Percentiles rank a stretch among this genome's conserved stretches.
phyloP scores from a whole-genome alignment of 108 stramenopile species.

The Discostella pseudostelligera region DNA sequence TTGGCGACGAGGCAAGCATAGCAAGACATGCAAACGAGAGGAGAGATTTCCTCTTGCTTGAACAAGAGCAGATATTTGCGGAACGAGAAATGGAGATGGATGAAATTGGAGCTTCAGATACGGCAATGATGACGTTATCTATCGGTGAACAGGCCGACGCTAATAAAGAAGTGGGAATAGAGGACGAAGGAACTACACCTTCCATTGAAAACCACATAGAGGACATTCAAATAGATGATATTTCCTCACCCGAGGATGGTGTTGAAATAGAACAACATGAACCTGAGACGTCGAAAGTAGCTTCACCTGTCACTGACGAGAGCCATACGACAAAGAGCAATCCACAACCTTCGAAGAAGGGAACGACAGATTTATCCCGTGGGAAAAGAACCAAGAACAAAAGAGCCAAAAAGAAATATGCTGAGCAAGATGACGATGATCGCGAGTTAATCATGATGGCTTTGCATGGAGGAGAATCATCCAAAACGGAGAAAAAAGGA shows the following conservation, averaged over 20 bases:
- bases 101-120: slow-evolving; percentile 6
- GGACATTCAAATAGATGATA: neutral
- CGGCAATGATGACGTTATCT: neutral
- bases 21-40: slow-evolving; percentile 90
- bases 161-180: slow-evolving; percentile 7
- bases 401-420: slow-evolving; percentile 79
- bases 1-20: slow-evolving; percentile 86
- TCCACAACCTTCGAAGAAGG: slow-evolving; percentile 31
- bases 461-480: slow-evolving; percentile 81
- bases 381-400: slow-evolving; percentile 75
- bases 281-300: slow-evolving; percentile 1
- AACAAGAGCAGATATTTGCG: slow-evolving; percentile 27
- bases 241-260: neutral
- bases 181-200: slow-evolving; percentile 18
- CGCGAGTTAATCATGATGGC: slow-evolving; percentile 87
- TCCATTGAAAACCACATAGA: neutral
- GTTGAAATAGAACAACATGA: neutral
- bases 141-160: neutral
- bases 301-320: neutral
- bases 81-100: slow-evolving; percentile 2
- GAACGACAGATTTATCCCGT: slow-evolving; percentile 77
- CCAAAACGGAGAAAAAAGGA: slow-evolving; percentile 50
- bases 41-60: slow-evolving; percentile 76
- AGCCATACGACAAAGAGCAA: slow-evolving; percentile 5
- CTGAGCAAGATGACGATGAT: slow-evolving; percentile 98